A percentile compares a stretch with the other conserved stretches of the same genome.
phyloP scores from a whole-genome alignment of 768 basidiomycete species.

The Termitomyces sp. region DNA sequence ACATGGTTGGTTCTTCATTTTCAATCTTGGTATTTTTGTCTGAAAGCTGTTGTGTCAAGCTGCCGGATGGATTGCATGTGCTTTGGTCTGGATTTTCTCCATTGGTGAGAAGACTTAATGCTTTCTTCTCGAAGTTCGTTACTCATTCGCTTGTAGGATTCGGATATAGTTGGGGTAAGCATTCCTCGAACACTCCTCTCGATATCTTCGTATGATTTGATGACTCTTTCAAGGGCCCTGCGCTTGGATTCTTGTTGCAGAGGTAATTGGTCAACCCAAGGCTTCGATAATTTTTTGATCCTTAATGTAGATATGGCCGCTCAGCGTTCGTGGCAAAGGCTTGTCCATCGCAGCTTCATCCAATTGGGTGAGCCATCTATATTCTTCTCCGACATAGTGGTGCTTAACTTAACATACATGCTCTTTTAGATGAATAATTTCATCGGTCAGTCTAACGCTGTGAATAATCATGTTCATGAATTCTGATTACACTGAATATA shows the following conservation, averaged over 20 bases:
- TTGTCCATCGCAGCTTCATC: constrained; percentile 70
- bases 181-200: neutral
- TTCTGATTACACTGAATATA: neutral
- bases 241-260: constrained; percentile 73
- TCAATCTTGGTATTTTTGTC: neutral
- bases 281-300: neutral
- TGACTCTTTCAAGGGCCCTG: constrained; percentile 40
- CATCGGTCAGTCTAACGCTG: constrained; percentile 40
- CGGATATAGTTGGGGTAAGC: constrained; percentile 68
- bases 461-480: neutral
- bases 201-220: neutral
- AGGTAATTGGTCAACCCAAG: constrained; percentile 23
- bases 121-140: neutral
- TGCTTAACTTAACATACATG: neutral
- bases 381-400: neutral
- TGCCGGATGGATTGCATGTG: constrained; percentile 72
- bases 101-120: constrained; percentile 34
- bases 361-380: constrained; percentile 51
- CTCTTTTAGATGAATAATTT: constrained; percentile 66
- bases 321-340: constrained; percentile 71
- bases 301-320: constrained; percentile 48
- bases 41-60: constrained; percentile 22
- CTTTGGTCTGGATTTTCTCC: constrained; percentile 70
- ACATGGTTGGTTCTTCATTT: constrained; percentile 19
- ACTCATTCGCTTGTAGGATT: constrained; percentile 33